Conservation (phyloP, 1,284 basidiomycete genomes). For the Boletus austroedulis region DNA sequence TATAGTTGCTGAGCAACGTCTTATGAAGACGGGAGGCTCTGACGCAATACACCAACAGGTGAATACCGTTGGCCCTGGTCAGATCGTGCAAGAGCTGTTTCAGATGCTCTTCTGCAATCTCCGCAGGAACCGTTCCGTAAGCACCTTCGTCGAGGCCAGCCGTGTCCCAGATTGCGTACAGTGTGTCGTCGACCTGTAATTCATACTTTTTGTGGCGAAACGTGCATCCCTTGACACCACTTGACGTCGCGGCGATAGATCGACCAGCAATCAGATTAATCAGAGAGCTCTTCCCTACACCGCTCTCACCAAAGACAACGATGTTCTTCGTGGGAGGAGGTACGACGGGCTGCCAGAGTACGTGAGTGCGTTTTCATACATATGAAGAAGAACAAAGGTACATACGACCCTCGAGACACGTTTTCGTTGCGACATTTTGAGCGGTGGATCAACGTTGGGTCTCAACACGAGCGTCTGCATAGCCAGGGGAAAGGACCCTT, state of each 20-base stretch:
- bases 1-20: conserved; percentile 28
- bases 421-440: conserved; percentile 25
- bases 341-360: conserved; percentile 7
- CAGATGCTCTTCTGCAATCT: conserved; percentile 29
- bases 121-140: conserved; percentile 30
- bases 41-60: conserved; percentile 33
- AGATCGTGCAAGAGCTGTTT: conserved; percentile 26
- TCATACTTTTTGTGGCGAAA: conserved; percentile 31
- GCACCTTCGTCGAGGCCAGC: conserved; percentile 32
- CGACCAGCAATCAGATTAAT: conserved; percentile 34
- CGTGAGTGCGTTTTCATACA: conserved; percentile 5
- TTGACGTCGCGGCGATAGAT: conserved; percentile 31
- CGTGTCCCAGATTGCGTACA: conserved; percentile 31
- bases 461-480: conserved; percentile 4
- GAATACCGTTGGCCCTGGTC: conserved; percentile 24
- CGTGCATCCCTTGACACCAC: conserved; percentile 30
- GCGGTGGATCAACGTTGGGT: conserved; percentile 11
- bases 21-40: conserved; percentile 27
- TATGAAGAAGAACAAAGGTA: not conserved
- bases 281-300: conserved; percentile 33
- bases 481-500: conserved; percentile 11
- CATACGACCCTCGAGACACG: conserved; percentile 15
- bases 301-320: conserved; percentile 31
- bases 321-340: conserved; percentile 22
- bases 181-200: conserved; percentile 23